Base-by-base conservation (phyloP, 345 rosid genomes). In the Melastoma malabathricum region DNA sequence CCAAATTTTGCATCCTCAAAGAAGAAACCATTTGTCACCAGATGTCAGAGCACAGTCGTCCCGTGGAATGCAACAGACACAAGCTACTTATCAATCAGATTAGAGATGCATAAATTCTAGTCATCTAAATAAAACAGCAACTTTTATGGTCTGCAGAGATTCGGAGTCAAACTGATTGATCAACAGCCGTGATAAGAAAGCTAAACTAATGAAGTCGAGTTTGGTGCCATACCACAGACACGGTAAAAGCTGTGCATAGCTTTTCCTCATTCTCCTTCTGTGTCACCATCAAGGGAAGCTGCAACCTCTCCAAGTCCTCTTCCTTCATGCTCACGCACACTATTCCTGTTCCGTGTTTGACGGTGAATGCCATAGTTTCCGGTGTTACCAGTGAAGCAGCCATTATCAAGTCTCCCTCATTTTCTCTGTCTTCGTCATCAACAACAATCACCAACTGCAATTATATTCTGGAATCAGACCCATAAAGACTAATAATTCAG, bases 391-490 rank as follows among this genome's bases (percentile, higher is more conserved):
- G 49, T 0, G 80, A 61, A 8, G 87, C 96, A 13, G 92, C 96
- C 96, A 90, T 80, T 31, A 90, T 84, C 47, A 90, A 67, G 70
- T 90, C 94, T 41, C 98, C 96, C 64, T 90, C 98, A 46, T 84
- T 86, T 72, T 90, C 96, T 64, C 96, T 78, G 41, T 86, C 96
- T 55, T 86, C 98, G 54, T 90, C 96, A 62, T 86, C 98, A 13
- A 86, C 96, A 62, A 86, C 98, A 46, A 90, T 64, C 14, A 90
- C 95, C 54, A 80, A 51, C 54, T 49, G 70, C 45, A 48, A 15
- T 50, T 70, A 44, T 31, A 20, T 7, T 16, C 38, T 14, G 46
- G 48, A 48, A 41, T 48, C 22, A 20, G 23, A 34, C 41, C 41
- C 10, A 12, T 34, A 34, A 9, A 31, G 38, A 31, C 38, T 9